Evolutionary conservation across 164 flowering plant species (phyloP).

Genomic region (Piper betle): DNA sequence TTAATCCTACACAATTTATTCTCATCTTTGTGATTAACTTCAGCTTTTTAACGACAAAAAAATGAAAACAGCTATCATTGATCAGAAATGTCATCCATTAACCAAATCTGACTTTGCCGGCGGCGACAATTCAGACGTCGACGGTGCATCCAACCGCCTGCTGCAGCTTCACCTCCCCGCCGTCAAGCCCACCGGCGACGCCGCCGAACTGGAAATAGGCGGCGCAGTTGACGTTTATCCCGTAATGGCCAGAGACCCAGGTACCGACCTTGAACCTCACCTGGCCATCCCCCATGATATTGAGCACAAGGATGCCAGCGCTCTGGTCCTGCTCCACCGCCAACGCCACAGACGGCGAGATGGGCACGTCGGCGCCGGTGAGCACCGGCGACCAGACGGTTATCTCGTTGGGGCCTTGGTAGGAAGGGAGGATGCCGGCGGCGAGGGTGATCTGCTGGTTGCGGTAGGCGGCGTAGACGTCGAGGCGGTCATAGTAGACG

Average conservation of each 20-base stretch:
- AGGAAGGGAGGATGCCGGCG: neutral
- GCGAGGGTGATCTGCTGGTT: too few relatives aligned
- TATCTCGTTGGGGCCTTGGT: constrained; percentile 7
- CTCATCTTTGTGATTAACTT: too few relatives aligned
- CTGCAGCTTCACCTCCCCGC: neutral
- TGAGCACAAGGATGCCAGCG: neutral
- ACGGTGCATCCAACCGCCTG: constrained; percentile 2
- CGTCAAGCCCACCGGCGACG: neutral
- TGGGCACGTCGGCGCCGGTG: constrained; percentile 4
- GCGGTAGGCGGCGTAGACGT: too few relatives aligned
- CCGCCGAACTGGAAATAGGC: constrained; percentile 2
- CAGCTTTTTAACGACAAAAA: too few relatives aligned
- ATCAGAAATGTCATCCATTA: too few relatives aligned
- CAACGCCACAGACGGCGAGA: constrained; percentile 6
- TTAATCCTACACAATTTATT: too few relatives aligned
- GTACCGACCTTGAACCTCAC: constrained; percentile 12
- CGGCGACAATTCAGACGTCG: constrained; percentile 2
- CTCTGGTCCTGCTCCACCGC: constrained; percentile 1
- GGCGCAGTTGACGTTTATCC: constrained; percentile 6
- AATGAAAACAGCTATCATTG: too few relatives aligned
- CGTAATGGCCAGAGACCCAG: constrained; percentile 12
- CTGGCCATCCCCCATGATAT: constrained; percentile 3
- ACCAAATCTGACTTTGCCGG: too few relatives aligned
- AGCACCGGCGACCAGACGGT: constrained; percentile 8
- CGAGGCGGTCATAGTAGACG: too few relatives aligned